These are phyloP conservation scores for Morella rubra DNA, from an alignment of 306 rosid genomes.

Conservation along the genomic window DNA sequence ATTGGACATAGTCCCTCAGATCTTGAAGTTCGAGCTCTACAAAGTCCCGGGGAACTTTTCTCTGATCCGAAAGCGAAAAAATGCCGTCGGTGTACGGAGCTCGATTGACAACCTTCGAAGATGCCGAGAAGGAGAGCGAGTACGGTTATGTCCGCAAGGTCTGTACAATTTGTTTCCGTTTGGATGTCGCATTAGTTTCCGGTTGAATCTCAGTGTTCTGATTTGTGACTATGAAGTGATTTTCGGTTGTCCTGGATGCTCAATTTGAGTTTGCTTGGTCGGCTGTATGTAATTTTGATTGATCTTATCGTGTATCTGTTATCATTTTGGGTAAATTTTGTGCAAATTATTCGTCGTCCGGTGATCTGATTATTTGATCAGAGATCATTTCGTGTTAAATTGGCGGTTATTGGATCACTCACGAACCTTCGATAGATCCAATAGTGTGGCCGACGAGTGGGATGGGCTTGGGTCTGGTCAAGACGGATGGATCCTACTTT, in stretches of 20 bases:
- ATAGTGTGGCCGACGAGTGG: neutral
- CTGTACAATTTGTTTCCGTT: neutral
- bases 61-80: conserved; percentile 43
- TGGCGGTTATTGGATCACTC: neutral
- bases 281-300: neutral
- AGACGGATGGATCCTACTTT: too few species aligned
- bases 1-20: neutral
- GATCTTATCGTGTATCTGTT: neutral
- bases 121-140: conserved; percentile 98
- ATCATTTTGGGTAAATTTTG: neutral
- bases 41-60: conserved; percentile 14
- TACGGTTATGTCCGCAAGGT: conserved; percentile 99
- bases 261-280: neutral
- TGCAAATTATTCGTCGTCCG: neutral
- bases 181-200: neutral
- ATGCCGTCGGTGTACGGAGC: conserved; percentile 94
- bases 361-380: neutral
- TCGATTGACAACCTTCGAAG: conserved; percentile 94
- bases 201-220: too few species aligned
- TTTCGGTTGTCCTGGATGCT: neutral
- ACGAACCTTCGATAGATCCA: neutral
- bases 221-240: too few species aligned
- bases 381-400: neutral
- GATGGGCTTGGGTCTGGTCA: neutral
- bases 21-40: conserved; percentile 18